These are phyloP conservation scores for Phytophthora aleatoria DNA, from an alignment of 352 stramenopile species.

Conservation along the genomic window DNA sequence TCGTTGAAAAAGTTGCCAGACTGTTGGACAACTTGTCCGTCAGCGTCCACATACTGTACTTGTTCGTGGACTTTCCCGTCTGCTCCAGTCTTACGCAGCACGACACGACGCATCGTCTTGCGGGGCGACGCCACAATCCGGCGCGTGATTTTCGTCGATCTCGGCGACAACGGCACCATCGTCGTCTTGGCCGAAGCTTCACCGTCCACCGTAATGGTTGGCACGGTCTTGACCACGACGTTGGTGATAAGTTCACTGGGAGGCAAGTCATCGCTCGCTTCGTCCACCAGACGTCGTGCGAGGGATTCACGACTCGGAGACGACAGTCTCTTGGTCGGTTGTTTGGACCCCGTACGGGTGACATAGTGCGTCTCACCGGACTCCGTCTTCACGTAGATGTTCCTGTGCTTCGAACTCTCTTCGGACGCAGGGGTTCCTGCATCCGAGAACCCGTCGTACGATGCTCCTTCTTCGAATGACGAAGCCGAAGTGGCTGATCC, in stretches of 20 bases:
- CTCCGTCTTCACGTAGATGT: neutral
- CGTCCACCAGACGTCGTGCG: constrained; percentile 15
- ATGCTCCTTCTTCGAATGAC: constrained; percentile 40
- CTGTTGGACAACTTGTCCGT: constrained; percentile 19
- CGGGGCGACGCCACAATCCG: constrained; percentile 27
- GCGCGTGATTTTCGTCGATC: constrained; percentile 22
- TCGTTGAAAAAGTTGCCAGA: constrained; percentile 18
- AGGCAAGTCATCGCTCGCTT: neutral
- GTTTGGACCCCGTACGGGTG: constrained; percentile 17
- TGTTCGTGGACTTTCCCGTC: constrained; percentile 27
- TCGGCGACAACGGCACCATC: constrained; percentile 21
- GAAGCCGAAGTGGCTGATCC: constrained; percentile 41
- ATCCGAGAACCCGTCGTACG: constrained; percentile 36
- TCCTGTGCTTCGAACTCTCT: neutral
- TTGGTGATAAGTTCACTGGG: constrained; percentile 15
- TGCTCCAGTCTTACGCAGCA: constrained; percentile 18
- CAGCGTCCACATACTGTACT: constrained; percentile 27
- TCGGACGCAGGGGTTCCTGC: constrained; percentile 26
- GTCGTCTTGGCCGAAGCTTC: constrained; percentile 6
- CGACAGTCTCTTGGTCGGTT: constrained; percentile 41
- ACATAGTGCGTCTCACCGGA: constrained; percentile 6
- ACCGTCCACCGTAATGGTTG: neutral
- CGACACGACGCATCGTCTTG: constrained; percentile 30
- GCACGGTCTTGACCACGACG: constrained; percentile 32
- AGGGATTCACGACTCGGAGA: constrained; percentile 39